Base-by-base conservation (phyloP, 805 yeast genomes). In the Jamesozyma spencerorum region DNA sequence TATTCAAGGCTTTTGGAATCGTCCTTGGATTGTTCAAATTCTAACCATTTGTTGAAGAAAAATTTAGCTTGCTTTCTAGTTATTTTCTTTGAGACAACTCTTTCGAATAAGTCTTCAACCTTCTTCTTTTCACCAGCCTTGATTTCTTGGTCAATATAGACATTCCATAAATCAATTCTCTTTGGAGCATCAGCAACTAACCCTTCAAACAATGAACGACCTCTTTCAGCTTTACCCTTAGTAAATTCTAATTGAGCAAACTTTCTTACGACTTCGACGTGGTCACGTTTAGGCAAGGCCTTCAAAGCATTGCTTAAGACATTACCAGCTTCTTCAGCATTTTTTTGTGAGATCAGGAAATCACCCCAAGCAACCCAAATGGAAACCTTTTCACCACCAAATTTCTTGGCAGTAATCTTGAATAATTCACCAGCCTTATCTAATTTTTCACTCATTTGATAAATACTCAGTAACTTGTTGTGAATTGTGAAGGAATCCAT, bases 151-250 rank as follows among this genome's bases (percentile, higher is more conserved):
- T 90, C 98, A 48, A 90, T 74, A 63, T 87, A 90, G 31, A 90
- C 94, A 55, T 84, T 88, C 97, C 97, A 90, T 46, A 90, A 63
- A 62, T 90, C 98, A 46, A 85, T 75, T 65, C 94, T 77, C 71
- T 86, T 86, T 40, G 96, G 92, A 36, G 84, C 90, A 57, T 88
- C 92, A 18, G 90, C 75, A 40, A 90, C 63, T 48, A 90, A 73
- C 44, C 97, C 97, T 67, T 90, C 97, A 55, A 90, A 85, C 50
- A 90, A 71, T 1, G 97, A 85, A 59, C 97, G 80, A 40, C 94
- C 98, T 61, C 88, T 90, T 63, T 90, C 98, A 7, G 86, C 68
- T 48, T 87, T 95, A 50, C 97, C 97, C 62, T 81, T 80, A 41
- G 70, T 51, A 61, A 81, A 90, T 63, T 90, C 97, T 41, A 88